Conservation (phyloP, 139 green algal species). For the Chlorella sp. region DNA sequence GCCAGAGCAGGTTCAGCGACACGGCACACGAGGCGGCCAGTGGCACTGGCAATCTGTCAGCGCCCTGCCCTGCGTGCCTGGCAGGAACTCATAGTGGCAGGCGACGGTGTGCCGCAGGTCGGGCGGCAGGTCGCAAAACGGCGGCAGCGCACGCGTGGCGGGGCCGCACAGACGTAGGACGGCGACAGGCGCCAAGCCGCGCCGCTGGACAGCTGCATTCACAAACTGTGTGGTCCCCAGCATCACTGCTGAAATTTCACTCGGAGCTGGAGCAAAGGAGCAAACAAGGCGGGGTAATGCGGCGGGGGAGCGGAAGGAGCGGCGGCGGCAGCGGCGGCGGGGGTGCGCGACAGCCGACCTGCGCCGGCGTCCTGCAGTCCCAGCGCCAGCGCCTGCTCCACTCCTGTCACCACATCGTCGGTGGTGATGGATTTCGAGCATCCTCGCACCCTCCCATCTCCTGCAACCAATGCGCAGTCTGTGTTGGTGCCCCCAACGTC, state of each 20-base stretch:
- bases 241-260: conserved; percentile 22
- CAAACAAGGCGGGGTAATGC: neutral
- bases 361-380: neutral
- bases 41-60: too few species aligned
- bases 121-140: conserved; percentile 39
- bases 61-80: neutral
- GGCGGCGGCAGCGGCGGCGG: neutral
- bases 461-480: conserved; percentile 14
- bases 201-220: conserved; percentile 33
- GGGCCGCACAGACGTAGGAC: conserved; percentile 47
- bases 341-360: neutral
- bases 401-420: conserved; percentile 7
- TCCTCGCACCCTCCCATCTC: conserved; percentile 3
- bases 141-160: conserved; percentile 39
- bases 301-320: neutral
- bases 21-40: too few species aligned
- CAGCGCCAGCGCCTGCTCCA: neutral
- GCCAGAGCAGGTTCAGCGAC: too few species aligned
- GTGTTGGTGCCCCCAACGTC: conserved; percentile 40
- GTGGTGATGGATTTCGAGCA: conserved; percentile 16
- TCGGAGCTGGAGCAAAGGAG: conserved; percentile 12
- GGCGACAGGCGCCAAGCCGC: conserved; percentile 27
- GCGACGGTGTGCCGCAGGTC: conserved; percentile 15
- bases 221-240: conserved; percentile 55
- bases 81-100: neutral